Conservation (phyloP, 2,329 filamentous ascomycete species). For the Sclerotinia subarctica region DNA sequence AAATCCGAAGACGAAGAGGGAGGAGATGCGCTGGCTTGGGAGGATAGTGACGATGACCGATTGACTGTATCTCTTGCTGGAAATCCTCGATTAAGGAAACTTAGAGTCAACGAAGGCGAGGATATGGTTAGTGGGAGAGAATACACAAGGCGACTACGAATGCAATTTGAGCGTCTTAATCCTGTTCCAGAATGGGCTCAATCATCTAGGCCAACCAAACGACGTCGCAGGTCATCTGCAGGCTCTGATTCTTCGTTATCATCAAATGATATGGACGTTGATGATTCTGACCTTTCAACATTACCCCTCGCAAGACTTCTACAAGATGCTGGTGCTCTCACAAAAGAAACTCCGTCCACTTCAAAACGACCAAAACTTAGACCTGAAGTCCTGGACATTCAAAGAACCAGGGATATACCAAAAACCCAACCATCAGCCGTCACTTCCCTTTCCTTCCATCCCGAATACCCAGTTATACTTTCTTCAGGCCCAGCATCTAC, state of each 20-base stretch:
- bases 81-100: conserved; percentile 73
- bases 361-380: conserved; percentile 68
- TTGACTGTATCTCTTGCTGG: conserved; percentile 78
- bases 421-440: conserved; percentile 76
- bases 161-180: conserved; percentile 66
- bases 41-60: conserved; percentile 93
- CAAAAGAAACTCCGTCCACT: conserved; percentile 44
- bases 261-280: conserved; percentile 49
- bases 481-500: conserved; percentile 84
- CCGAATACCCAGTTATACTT: conserved; percentile 79
- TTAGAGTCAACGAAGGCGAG: conserved; percentile 76
- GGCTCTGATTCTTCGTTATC: conserved; percentile 41
- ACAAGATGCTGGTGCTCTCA: conserved; percentile 68
- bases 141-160: conserved; percentile 75
- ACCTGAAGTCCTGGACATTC: conserved; percentile 86
- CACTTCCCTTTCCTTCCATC: conserved; percentile 84
- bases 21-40: conserved; percentile 65
- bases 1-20: conserved; percentile 40
- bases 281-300: conserved; percentile 59
- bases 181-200: conserved; percentile 61
- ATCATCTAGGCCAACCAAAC: conserved; percentile 49
- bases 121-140: conserved; percentile 84
- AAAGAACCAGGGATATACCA: conserved; percentile 81
- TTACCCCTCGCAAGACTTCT: conserved; percentile 78
- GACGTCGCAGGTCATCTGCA: conserved; percentile 50